Conservation (phyloP, 2,329 filamentous ascomycete genomes). For the Coleophoma cylindrospora region DNA sequence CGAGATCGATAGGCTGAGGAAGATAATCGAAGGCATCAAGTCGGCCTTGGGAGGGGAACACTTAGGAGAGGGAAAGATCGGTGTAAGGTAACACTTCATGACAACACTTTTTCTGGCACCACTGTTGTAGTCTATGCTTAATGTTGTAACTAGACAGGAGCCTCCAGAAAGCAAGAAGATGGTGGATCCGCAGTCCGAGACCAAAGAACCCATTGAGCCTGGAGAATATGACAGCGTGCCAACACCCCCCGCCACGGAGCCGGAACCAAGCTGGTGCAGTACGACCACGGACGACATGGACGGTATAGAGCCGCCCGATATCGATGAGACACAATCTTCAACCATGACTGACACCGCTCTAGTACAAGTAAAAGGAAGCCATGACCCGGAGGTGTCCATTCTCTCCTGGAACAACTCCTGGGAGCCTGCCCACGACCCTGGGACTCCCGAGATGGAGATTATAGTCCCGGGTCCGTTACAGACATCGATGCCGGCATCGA, state of each 20-base stretch:
- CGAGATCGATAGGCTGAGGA: slow-evolving; percentile 11
- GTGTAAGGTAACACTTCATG: not conserved
- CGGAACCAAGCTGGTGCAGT: not conserved
- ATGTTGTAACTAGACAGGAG: not conserved
- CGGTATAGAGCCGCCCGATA: not conserved
- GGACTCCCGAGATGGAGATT: not conserved
- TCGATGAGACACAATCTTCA: not conserved
- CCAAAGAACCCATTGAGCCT: not conserved
- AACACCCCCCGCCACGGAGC: not conserved
- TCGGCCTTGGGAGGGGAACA: slow-evolving; percentile 3
- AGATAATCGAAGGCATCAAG: slow-evolving; percentile 13
- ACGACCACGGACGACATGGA: not conserved
- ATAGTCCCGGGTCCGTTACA: not conserved
- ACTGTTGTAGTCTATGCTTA: not conserved
- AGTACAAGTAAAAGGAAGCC: not conserved
- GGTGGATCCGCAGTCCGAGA: not conserved
- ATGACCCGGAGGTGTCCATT: not conserved
- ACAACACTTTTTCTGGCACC: not conserved
- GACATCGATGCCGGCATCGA: not conserved
- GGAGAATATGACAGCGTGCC: not conserved
- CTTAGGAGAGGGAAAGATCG: not conserved
- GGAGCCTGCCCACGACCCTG: not conserved
- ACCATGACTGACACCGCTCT: slow-evolving; percentile 2
- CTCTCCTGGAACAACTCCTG: not conserved
- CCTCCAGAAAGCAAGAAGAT: no score